phyloP scores from a whole-genome alignment of 1,284 basidiomycete species.

The Gomphus bonarii region DNA sequence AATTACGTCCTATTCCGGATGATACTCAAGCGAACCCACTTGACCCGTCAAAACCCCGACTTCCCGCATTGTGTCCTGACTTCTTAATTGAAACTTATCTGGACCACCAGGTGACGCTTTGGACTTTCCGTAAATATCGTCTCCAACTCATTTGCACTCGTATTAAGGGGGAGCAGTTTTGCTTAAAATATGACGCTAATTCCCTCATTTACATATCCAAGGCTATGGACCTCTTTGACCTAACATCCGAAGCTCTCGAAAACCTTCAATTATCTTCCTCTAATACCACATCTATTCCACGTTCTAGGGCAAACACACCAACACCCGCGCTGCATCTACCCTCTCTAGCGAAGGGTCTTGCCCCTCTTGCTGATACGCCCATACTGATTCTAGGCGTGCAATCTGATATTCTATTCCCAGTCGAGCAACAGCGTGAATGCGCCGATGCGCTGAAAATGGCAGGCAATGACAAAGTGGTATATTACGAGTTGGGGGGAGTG shows the following conservation, averaged over 20 bases:
- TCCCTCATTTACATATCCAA: conserved; percentile 97
- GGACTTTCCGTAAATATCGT: not conserved
- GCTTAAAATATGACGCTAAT: conserved; percentile 98
- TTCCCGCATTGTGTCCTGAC: conserved; percentile 86
- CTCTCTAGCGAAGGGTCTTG: conserved; percentile 76
- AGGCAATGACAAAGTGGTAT: conserved; percentile 82
- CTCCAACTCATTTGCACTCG: not conserved
- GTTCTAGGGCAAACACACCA: conserved; percentile 48
- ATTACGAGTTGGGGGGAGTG: conserved; percentile 96
- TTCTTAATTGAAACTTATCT: conserved; percentile 99
- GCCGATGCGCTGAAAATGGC: conserved; percentile 87
- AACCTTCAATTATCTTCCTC: conserved; percentile 44
- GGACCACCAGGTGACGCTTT: conserved; percentile 71
- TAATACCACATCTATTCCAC: conserved; percentile 20
- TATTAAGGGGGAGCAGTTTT: conserved; percentile 82
- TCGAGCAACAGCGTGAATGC: conserved; percentile 94
- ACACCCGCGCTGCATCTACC: conserved; percentile 70
- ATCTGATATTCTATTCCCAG: conserved; percentile 93
- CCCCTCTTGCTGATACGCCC: conserved; percentile 70
- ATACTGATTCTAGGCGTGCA: conserved; percentile 90
- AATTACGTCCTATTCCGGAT: conserved; percentile 39
- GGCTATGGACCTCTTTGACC: conserved; percentile 99
- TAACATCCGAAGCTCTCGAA: conserved; percentile 73
- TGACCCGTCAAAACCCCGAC: conserved; percentile 28
- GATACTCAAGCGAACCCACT: conserved; percentile 20